Conservation (phyloP, 2,329 filamentous ascomycete species). For the Fusarium tricinctum region DNA sequence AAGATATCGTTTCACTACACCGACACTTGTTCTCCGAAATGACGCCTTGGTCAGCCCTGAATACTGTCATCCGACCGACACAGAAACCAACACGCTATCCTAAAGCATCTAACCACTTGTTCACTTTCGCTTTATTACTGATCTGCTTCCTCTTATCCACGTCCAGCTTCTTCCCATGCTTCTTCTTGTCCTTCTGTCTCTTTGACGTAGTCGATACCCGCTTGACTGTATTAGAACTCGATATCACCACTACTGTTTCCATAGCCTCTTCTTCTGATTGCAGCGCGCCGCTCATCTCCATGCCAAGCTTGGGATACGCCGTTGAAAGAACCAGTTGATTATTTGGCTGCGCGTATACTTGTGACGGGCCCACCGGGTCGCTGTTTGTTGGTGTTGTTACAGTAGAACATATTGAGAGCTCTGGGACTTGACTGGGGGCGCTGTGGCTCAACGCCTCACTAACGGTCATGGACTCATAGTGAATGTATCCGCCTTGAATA, state of each 20-base stretch:
- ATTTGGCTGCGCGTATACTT: slow-evolving; percentile 1
- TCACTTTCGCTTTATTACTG: slow-evolving; percentile 40
- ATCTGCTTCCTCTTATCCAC: slow-evolving; percentile 43
- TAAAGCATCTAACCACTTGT: slow-evolving; percentile 39
- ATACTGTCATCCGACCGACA: not conserved
- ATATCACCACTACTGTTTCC: slow-evolving; percentile 24
- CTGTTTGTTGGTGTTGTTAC: slow-evolving; percentile 21
- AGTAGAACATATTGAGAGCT: slow-evolving; percentile 28
- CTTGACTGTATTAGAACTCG: slow-evolving; percentile 8
- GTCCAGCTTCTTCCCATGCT: slow-evolving; percentile 35
- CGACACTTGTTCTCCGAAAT: not conserved
- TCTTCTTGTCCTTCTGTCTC: slow-evolving; percentile 43
- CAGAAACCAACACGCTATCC: not conserved
- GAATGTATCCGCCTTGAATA: slow-evolving; percentile 38
- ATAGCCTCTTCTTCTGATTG: slow-evolving; percentile 2
- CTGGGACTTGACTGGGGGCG: slow-evolving; percentile 3
- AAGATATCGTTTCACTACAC: not conserved
- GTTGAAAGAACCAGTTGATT: slow-evolving; percentile 22
- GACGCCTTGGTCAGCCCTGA: not conserved
- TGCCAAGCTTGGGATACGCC: not conserved
- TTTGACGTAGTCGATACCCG: slow-evolving; percentile 21
- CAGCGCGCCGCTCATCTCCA: slow-evolving; percentile 39
- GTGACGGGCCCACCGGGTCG: not conserved
- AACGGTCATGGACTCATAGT: slow-evolving; percentile 44
- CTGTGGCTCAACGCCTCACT: slow-evolving; percentile 10